phyloP scores from a whole-genome alignment of 768 basidiomycete genomes.

The Pleurotus cornucopiae region DNA sequence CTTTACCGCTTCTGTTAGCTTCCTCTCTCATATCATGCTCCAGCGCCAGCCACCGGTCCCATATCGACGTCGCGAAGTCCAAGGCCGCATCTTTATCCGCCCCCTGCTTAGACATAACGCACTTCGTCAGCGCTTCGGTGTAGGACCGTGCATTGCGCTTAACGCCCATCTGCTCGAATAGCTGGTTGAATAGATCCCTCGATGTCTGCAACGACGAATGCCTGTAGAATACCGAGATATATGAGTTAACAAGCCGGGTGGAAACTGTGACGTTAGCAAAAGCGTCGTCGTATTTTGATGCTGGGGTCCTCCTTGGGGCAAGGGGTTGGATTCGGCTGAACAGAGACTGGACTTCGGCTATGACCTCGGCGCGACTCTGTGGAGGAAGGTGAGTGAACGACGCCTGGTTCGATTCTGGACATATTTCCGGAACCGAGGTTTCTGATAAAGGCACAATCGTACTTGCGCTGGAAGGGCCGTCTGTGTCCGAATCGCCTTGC shows the following conservation, averaged over 20 bases:
- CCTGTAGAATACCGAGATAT: constrained; percentile 70
- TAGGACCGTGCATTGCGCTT: constrained; percentile 50
- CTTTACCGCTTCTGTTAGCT: constrained; percentile 16
- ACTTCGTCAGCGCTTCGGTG: constrained; percentile 66
- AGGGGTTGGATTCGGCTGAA: constrained; percentile 52
- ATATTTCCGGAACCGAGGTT: constrained; percentile 5
- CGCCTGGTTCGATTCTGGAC: constrained; percentile 13
- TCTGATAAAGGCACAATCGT: neutral
- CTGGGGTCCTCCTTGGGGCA: constrained; percentile 8
- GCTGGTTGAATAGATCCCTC: constrained; percentile 42
- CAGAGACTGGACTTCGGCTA: constrained; percentile 64
- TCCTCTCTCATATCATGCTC: constrained; percentile 34
- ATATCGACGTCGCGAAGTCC: constrained; percentile 56
- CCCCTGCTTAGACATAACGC: constrained; percentile 38
- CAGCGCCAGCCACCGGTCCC: constrained; percentile 56
- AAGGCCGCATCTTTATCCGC: constrained; percentile 44
- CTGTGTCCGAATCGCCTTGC: constrained; percentile 15
- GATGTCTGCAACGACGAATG: constrained; percentile 46
- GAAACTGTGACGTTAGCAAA: constrained; percentile 60
- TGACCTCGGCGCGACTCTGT: constrained; percentile 66
- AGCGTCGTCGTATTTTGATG: constrained; percentile 19
- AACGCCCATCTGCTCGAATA: constrained; percentile 42
- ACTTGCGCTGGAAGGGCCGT: constrained; percentile 1
- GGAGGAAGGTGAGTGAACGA: constrained; percentile 60
- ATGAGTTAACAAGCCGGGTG: constrained; percentile 70